Evolutionary conservation across 129 eudicot genomes (phyloP), one percentile per base, ranked within the genome.

Genomic region (Kitagawia praeruptora): DNA sequence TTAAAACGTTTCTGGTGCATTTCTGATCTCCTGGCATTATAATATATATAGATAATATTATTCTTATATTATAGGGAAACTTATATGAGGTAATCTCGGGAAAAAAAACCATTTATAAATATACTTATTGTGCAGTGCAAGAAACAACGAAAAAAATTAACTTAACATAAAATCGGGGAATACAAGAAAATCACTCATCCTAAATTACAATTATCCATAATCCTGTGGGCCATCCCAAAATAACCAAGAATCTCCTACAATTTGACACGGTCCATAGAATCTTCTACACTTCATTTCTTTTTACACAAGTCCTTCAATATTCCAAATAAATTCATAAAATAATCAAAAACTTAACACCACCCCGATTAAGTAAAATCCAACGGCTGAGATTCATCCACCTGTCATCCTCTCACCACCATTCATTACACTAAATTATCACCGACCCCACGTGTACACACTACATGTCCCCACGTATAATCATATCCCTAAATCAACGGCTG

Each of bases 81-180:
- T 0, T 31, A 31, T 1, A 0, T 1, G 34, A 31, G 34, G 1
- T 31, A 31, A 31, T 0, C 1, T 1, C 1, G 0, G 0, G 0
- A 31, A 1, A 0, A 0, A 31, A 0, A 31, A 0, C 1, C 0
- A 31, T 31, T 31, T 31, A 31, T 31, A 31, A 1, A 31, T 34
- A 34, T 34, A 34, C 37, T 34, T 34, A 0, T 34, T 34, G 37
- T 34, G 37, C 37, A 34, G 37, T 34, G 37, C 37, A 34, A 34
- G 37, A 34, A 34, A 34, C 37, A 34, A 34, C 1, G 1, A 34
- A 34, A 34, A 34, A 2, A 34, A 34, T 34, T 34, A 34, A 34
- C 37, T 34, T 34, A 34, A 2, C 37, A 34, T 34, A 34, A 34
- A 34, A 34, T 34, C 37, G 2, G 37, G 37, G 37, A 34, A 0